Conservation (phyloP, 176 grass and related monocot species). For the Guadua angustifolia region DNA sequence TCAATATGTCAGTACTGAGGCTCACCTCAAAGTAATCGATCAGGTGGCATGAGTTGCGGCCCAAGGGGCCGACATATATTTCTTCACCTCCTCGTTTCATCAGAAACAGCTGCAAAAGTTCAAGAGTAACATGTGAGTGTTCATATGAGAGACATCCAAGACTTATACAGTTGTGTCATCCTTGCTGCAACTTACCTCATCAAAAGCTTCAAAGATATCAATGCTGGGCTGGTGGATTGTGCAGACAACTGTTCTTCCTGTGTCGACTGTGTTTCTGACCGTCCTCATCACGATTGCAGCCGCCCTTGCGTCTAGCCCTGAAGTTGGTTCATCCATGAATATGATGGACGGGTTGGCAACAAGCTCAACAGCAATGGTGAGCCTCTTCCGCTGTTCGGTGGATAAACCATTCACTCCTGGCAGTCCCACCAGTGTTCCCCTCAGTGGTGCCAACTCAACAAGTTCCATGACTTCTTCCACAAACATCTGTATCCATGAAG, state of each 20-base stretch:
- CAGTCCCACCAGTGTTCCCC: conserved; percentile 80
- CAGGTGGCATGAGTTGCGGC: conserved; percentile 74
- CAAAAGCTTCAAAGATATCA: conserved; percentile 96
- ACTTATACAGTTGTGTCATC: conserved; percentile 9
- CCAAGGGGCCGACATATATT: conserved; percentile 84
- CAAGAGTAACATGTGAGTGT: conserved; percentile 38
- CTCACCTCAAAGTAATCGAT: conserved; percentile 89
- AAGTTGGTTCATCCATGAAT: conserved; percentile 97
- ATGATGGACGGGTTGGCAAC: conserved; percentile 95
- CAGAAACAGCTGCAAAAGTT: conserved; percentile 74
- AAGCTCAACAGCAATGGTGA: conserved; percentile 92
- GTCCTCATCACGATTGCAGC: conserved; percentile 94
- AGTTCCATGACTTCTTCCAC: conserved; percentile 91
- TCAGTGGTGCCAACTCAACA: conserved; percentile 73
- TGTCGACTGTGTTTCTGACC: conserved; percentile 87
- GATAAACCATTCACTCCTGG: conserved; percentile 94
- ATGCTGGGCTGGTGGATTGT: conserved; percentile 96
- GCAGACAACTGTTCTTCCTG: conserved; percentile 90
- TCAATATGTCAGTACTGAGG: conserved; percentile 21
- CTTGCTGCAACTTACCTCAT: conserved; percentile 58
- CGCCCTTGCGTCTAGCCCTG: conserved; percentile 86
- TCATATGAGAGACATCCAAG: conserved; percentile 6
- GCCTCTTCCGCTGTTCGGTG: conserved; percentile 87
- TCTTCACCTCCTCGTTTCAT: conserved; percentile 98
- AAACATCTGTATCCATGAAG: conserved; percentile 68